These are phyloP conservation scores for Claviceps purpurea DNA, from an alignment of 2,329 filamentous ascomycete genomes.

Conservation along the genomic window DNA sequence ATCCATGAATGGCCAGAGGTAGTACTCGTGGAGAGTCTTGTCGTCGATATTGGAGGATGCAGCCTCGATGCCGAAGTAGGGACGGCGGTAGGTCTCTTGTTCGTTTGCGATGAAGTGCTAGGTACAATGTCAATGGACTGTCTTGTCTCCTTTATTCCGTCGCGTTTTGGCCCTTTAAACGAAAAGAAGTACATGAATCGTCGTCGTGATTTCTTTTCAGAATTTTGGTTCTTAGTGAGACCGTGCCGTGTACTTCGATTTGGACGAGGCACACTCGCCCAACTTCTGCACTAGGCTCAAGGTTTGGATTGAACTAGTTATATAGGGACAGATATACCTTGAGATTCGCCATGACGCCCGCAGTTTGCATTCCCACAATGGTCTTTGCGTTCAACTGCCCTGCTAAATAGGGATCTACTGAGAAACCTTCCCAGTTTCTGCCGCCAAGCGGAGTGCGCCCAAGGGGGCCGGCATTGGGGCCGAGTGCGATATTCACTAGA, in stretches of 20 bases:
- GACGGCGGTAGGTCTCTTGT: slow-evolving; percentile 38
- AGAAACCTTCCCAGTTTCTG: slow-evolving; percentile 65
- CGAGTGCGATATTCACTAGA: slow-evolving; percentile 55
- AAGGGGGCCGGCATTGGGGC: slow-evolving; percentile 56
- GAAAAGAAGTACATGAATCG: too few relatives aligned
- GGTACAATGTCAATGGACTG: not conserved
- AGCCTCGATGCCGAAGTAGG: slow-evolving; percentile 32
- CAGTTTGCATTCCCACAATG: slow-evolving; percentile 61
- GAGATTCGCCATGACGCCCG: slow-evolving; percentile 65
- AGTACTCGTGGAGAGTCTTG: slow-evolving; percentile 50
- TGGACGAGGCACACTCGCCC: too few relatives aligned
- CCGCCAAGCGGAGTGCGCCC: slow-evolving; percentile 59
- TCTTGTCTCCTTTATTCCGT: not conserved
- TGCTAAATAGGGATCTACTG: slow-evolving; percentile 55
- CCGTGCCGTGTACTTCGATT: too few relatives aligned
- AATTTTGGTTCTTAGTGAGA: too few relatives aligned
- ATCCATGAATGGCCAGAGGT: slow-evolving; percentile 54
- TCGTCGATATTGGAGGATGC: slow-evolving; percentile 52
- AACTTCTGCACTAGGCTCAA: too few relatives aligned
- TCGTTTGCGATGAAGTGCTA: slow-evolving; percentile 48
- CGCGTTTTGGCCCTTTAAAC: too few relatives aligned
- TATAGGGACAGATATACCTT: slow-evolving; percentile 26
- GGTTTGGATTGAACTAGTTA: too few relatives aligned
- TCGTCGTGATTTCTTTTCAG: too few relatives aligned
- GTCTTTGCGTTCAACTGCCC: slow-evolving; percentile 60